A percentile compares a stretch with the other conserved stretches of the same genome.
Evolutionary conservation across 164 flowering plant genomes (phyloP).

Genomic region (Paratinospora sagittata): DNA sequence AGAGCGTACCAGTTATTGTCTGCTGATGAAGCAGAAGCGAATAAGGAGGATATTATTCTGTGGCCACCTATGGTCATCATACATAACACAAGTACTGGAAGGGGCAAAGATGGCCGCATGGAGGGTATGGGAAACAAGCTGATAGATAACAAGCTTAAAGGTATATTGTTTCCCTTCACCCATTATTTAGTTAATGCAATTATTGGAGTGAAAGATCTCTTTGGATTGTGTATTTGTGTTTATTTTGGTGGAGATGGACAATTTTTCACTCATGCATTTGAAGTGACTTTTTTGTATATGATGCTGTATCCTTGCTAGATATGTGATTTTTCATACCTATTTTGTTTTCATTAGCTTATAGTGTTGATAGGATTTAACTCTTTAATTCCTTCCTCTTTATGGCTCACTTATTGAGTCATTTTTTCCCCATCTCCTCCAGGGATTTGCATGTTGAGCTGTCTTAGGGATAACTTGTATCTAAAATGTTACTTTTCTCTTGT

Average conservation of each 20-base stretch:
- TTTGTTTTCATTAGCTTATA: background rate
- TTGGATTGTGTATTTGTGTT: background rate
- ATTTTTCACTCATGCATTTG: background rate
- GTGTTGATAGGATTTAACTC: too few relatives aligned
- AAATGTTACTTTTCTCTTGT: background rate
- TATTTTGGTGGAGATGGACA: background rate
- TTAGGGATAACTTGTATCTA: background rate
- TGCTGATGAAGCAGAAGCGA: slow-evolving; percentile 66
- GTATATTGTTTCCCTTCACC: slow-evolving; percentile 39
- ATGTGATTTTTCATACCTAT: background rate
- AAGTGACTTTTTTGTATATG: background rate
- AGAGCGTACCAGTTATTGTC: slow-evolving; percentile 65
- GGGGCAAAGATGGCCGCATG: slow-evolving; percentile 80
- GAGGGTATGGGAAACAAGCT: slow-evolving; percentile 91
- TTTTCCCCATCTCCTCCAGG: background rate
- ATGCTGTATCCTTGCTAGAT: background rate
- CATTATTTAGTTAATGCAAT: slow-evolving; percentile 6
- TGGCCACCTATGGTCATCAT: slow-evolving; percentile 95
- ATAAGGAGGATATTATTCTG: slow-evolving; percentile 73
- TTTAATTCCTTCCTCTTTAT: background rate
- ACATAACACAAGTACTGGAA: slow-evolving; percentile 80
- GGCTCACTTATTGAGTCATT: background rate
- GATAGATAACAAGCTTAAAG: slow-evolving; percentile 85
- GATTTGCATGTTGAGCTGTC: background rate
- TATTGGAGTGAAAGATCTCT: background rate